These are phyloP conservation scores for Solanum clarkiae DNA, from an alignment of 257 asterid genomes.

Conservation along the genomic window DNA sequence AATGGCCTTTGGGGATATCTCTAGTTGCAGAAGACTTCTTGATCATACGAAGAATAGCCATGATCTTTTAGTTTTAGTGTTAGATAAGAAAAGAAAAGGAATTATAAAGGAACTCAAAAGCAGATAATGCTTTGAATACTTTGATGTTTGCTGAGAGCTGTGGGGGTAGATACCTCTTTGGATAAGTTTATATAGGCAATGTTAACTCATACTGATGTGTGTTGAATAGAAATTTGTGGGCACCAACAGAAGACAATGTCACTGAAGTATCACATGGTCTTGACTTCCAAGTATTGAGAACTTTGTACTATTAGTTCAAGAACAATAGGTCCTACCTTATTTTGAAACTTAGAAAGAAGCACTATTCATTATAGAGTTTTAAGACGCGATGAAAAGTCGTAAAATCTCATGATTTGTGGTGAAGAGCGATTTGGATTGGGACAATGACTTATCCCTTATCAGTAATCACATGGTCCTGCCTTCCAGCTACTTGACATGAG, in stretches of 20 bases:
- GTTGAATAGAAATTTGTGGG: not conserved
- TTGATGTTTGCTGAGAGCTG: not conserved
- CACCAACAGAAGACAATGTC: not conserved
- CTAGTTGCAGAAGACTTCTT: not conserved
- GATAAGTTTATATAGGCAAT: not conserved
- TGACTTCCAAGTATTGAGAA: not conserved
- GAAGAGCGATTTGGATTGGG: not conserved
- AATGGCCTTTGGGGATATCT: conserved; percentile 45
- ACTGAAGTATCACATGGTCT: not conserved
- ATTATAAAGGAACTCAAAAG: not conserved
- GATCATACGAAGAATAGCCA: not conserved
- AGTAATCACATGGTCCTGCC: not conserved
- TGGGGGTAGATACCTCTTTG: not conserved
- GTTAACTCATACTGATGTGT: not conserved
- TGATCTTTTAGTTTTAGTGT: not conserved
- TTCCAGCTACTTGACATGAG: not conserved
- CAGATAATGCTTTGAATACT: not conserved
- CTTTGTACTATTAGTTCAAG: not conserved
- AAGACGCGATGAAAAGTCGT: not conserved
- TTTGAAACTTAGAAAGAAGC: not conserved
- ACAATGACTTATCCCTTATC: not conserved
- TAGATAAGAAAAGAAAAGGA: not conserved
- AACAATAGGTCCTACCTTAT: not conserved
- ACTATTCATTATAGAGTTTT: not conserved
- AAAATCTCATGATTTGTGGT: not conserved